A percentile compares a stretch with the other conserved stretches of the same genome.
Evolutionary conservation across 495 filamentous ascomycete genomes (phyloP).

Genomic region (Xylaria palmicola): DNA sequence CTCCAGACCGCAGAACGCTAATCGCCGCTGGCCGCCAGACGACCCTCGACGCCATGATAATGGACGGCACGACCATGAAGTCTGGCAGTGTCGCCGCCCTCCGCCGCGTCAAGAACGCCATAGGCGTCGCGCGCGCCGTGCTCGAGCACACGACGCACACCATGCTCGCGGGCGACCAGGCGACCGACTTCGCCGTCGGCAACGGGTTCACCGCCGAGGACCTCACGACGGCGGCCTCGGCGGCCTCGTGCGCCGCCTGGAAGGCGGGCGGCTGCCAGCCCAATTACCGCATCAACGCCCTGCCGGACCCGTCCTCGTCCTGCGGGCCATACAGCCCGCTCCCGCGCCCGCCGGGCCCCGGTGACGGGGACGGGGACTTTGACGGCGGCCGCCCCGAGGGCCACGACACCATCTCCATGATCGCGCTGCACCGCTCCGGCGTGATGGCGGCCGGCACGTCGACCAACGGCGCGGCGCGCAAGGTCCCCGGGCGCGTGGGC

Average conservation of each 20-base stretch:
- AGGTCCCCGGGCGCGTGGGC: slow-evolving; percentile 48
- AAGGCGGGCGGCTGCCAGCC: slow-evolving; percentile 33
- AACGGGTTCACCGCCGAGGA: slow-evolving; percentile 44
- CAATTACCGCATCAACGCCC: slow-evolving; percentile 43
- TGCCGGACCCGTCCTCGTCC: slow-evolving; percentile 31
- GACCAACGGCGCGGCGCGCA: slow-evolving; percentile 49
- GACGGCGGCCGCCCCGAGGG: neutral
- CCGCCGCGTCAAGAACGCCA: slow-evolving; percentile 42
- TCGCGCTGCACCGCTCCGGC: slow-evolving; percentile 37
- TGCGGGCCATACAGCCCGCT: slow-evolving; percentile 44
- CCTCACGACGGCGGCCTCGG: slow-evolving; percentile 35
- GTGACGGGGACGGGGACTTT: too few species aligned
- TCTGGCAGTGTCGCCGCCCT: slow-evolving; percentile 46
- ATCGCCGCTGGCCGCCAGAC: slow-evolving; percentile 26
- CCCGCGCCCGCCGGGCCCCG: too few species aligned
- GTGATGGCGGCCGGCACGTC: slow-evolving; percentile 49
- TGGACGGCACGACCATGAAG: slow-evolving; percentile 46
- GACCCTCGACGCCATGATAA: slow-evolving; percentile 48
- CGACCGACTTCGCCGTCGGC: slow-evolving; percentile 44
- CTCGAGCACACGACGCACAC: slow-evolving; percentile 46
- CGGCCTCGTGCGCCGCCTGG: slow-evolving; percentile 38
- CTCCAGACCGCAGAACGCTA: too few species aligned
- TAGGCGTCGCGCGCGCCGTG: slow-evolving; percentile 46
- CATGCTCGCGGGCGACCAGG: slow-evolving; percentile 45
- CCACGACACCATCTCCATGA: slow-evolving; percentile 52